These are phyloP conservation scores for Cerioporus squamosus DNA, from an alignment of 1,284 basidiomycete genomes.

Conservation along the genomic window DNA sequence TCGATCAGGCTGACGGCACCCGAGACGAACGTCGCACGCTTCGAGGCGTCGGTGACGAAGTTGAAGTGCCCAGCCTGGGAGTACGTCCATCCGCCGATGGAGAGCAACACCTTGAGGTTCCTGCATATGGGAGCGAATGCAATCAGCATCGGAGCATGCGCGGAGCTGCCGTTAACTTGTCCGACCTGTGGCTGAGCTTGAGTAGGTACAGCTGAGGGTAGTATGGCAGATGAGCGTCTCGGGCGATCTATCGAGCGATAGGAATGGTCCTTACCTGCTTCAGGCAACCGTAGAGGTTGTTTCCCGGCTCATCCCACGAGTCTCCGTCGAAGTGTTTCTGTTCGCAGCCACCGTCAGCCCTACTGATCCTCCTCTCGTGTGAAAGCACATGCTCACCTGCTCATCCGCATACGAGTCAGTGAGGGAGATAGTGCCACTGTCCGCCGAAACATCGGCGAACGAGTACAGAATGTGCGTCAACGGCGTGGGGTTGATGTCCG, in stretches of 20 bases:
- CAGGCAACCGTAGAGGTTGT: slow-evolving; percentile 86
- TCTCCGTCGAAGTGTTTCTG: slow-evolving; percentile 72
- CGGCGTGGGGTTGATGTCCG: slow-evolving; percentile 57
- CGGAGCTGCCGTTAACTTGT: neutral
- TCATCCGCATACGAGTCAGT: slow-evolving; percentile 87
- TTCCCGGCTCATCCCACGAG: slow-evolving; percentile 65
- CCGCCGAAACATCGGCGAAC: slow-evolving; percentile 80
- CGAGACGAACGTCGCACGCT: slow-evolving; percentile 72
- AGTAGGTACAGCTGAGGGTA: slow-evolving; percentile 54
- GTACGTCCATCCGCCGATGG: slow-evolving; percentile 80
- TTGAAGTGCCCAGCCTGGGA: slow-evolving; percentile 68
- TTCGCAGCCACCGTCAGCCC: neutral
- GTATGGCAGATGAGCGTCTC: neutral
- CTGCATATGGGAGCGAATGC: slow-evolving; percentile 38
- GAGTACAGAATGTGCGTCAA: slow-evolving; percentile 83
- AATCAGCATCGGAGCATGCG: neutral
- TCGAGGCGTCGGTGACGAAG: slow-evolving; percentile 57
- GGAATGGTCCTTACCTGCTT: slow-evolving; percentile 67
- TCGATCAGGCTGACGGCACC: slow-evolving; percentile 78
- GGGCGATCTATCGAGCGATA: neutral
- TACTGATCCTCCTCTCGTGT: neutral
- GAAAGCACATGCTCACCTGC: slow-evolving; percentile 49
- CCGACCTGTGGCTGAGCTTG: slow-evolving; percentile 70
- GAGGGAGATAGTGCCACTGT: slow-evolving; percentile 68
- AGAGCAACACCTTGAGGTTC: slow-evolving; percentile 78